Evolutionary conservation across 805 yeast species (phyloP).

Genomic region (Soucietia sequanensis): DNA sequence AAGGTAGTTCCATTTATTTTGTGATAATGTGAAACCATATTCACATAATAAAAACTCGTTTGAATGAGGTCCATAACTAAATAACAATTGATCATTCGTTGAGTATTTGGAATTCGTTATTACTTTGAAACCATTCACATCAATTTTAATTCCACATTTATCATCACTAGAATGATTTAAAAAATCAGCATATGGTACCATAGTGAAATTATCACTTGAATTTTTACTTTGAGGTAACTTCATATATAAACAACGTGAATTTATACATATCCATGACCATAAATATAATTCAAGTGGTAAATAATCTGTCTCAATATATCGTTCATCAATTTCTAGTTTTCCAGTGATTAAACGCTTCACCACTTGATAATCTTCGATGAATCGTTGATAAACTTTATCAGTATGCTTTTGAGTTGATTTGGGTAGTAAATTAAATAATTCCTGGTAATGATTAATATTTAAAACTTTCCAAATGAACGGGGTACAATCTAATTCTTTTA

Average conservation of each 20-base stretch:
- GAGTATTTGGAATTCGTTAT: slow-evolving; percentile 26
- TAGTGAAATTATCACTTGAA: slow-evolving; percentile 67
- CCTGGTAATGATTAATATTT: slow-evolving; percentile 20
- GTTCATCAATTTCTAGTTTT: slow-evolving; percentile 1
- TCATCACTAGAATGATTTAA: slow-evolving; percentile 66
- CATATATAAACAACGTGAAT: slow-evolving; percentile 88
- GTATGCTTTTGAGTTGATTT: slow-evolving; percentile 38
- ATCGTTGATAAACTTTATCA: slow-evolving; percentile 39
- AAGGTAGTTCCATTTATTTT: slow-evolving; percentile 67
- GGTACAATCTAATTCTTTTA: slow-evolving; percentile 49
- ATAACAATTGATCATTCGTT: slow-evolving; percentile 55
- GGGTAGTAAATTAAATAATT: slow-evolving; percentile 45
- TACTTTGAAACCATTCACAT: slow-evolving; percentile 53
- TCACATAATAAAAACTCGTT: slow-evolving; percentile 81
- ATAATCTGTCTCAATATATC: no score
- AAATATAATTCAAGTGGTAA: slow-evolving; percentile 35
- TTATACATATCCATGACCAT: slow-evolving; percentile 84
- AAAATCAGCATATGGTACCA: slow-evolving; percentile 91
- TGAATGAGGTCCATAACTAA: slow-evolving; percentile 87
- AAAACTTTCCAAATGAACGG: slow-evolving; percentile 64
- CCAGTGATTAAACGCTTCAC: slow-evolving; percentile 17
- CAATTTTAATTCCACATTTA: slow-evolving; percentile 52
- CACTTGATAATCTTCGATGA: slow-evolving; percentile 43
- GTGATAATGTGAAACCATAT: slow-evolving; percentile 70
- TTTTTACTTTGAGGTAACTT: slow-evolving; percentile 54